phyloP scores from a whole-genome alignment of 805 yeast species.

The Candida ipomoeae region DNA sequence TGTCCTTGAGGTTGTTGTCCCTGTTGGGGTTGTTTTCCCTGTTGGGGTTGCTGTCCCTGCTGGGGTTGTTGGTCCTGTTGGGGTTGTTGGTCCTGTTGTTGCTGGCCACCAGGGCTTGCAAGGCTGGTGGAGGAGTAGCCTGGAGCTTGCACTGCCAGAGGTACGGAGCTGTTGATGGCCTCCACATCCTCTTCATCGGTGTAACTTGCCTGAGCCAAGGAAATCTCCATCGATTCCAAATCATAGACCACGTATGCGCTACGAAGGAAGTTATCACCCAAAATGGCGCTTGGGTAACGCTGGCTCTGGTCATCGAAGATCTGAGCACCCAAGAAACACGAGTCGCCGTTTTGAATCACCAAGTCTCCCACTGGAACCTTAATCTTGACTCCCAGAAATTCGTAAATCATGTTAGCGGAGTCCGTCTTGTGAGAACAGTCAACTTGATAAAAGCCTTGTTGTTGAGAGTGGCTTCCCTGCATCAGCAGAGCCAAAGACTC shows the following conservation, averaged over 20 bases:
- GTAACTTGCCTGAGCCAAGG: constrained; percentile 41
- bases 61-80: too few relatives aligned
- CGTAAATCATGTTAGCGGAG: constrained; percentile 24
- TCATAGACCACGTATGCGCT: constrained; percentile 65
- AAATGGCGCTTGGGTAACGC: constrained; percentile 63
- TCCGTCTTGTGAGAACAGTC: constrained; percentile 9
- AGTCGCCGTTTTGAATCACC: constrained; percentile 16
- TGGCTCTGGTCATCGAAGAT: constrained; percentile 46
- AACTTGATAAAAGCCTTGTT: constrained; percentile 5
- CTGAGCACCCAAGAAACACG: constrained; percentile 27
- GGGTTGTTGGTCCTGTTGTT: too few relatives aligned
- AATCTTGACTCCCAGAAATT: constrained; percentile 43
- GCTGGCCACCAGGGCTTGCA: not conserved
- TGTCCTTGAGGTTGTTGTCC: too few relatives aligned
- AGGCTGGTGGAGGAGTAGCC: constrained; percentile 38
- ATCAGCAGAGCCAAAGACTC: constrained; percentile 12
- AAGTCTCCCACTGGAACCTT: constrained; percentile 16
- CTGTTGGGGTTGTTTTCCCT: too few relatives aligned
- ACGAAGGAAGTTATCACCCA: constrained; percentile 21
- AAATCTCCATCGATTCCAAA: constrained; percentile 49
- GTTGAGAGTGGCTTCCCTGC: not conserved
- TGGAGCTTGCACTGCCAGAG: constrained; percentile 32
- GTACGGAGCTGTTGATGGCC: constrained; percentile 46
- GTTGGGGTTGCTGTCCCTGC: too few relatives aligned
- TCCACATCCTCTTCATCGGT: constrained; percentile 34